These are phyloP conservation scores for Barbarea vulgaris DNA, from an alignment of 345 rosid species.

Conservation along the genomic window DNA sequence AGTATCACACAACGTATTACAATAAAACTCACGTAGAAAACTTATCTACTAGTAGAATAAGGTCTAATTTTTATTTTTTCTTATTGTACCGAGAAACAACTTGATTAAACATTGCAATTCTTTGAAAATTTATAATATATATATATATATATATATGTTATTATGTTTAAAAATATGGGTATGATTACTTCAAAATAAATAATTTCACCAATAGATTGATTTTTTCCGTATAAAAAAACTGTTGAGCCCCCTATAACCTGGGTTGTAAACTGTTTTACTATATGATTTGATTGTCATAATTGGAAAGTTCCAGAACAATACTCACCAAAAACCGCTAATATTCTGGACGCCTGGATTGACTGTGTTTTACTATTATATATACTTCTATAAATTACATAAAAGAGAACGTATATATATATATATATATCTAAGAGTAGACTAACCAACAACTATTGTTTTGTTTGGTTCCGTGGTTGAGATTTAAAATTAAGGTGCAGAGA, in stretches of 20 bases:
- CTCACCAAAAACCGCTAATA: background rate
- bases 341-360: background rate
- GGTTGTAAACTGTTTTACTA: background rate
- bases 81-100: no score
- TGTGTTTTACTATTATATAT: background rate
- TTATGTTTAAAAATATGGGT: background rate
- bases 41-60: background rate
- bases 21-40: no score
- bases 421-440: slow-evolving; percentile 14
- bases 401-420: background rate
- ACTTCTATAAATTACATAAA: background rate
- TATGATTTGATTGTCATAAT: background rate
- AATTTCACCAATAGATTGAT: background rate
- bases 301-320: background rate
- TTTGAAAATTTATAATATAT: no score
- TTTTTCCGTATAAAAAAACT: background rate
- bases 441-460: slow-evolving; percentile 22
- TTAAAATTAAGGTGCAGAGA: background rate
- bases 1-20: no score
- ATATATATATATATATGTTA: no score
- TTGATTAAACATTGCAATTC: no score
- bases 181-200: background rate
- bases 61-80: background rate
- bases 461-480: slow-evolving; percentile 22
- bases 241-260: background rate